These are phyloP conservation scores for Candida tetrigidarum DNA, from an alignment of 1,139 yeast species.

Conservation along the genomic window DNA sequence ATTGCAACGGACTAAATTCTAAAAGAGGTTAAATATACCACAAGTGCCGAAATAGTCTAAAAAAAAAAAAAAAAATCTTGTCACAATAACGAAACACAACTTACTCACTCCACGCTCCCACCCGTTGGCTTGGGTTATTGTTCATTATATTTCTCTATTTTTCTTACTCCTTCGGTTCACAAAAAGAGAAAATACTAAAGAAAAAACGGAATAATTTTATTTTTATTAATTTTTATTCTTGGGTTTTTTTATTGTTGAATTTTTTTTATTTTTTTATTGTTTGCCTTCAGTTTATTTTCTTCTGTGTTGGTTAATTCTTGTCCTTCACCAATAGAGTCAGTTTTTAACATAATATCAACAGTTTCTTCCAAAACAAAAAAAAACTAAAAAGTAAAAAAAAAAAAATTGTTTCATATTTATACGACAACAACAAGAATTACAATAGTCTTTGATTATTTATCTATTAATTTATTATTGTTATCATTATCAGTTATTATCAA, in stretches of 20 bases:
- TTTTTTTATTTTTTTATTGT: background rate
- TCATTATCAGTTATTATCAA: background rate
- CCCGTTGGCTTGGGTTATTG: too few relatives aligned
- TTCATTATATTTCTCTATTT: too few relatives aligned
- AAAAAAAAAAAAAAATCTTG: background rate
- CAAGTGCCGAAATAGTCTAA: background rate
- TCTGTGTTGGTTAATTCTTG: background rate
- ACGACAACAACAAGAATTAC: background rate
- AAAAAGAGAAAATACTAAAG: background rate
- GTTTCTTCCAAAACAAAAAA: too few relatives aligned
- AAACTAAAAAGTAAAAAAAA: too few relatives aligned
- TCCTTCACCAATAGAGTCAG: background rate
- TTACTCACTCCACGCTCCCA: too few relatives aligned
- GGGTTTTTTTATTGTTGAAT: background rate
- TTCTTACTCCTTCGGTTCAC: background rate
- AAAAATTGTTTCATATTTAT: background rate
- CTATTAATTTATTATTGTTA: too few relatives aligned
- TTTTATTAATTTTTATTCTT: background rate
- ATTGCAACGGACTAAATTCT: background rate
- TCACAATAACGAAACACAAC: background rate
- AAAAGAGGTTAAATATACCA: background rate
- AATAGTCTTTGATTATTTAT: background rate
- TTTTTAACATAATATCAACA: constrained; percentile 1
- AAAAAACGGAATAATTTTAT: background rate
- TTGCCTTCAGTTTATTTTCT: background rate